Conservation (phyloP, 176 grass and related monocot species). For the Dactylis glomerata region DNA sequence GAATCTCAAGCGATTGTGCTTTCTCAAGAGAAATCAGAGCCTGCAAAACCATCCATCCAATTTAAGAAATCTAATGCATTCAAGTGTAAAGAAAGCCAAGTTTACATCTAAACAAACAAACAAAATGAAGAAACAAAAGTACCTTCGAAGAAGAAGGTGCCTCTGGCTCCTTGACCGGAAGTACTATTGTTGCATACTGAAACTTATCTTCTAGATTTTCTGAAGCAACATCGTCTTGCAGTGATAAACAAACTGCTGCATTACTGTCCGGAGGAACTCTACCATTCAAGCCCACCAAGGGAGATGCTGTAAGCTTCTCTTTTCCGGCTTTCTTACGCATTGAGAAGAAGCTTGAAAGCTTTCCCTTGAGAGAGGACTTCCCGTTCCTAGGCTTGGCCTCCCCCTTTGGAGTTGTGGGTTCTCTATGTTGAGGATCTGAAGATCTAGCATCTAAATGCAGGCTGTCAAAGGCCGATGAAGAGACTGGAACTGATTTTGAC, state of each 20-base stretch:
- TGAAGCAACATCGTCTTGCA: constrained; percentile 18
- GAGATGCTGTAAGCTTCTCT: constrained; percentile 48
- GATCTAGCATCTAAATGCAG: constrained; percentile 41
- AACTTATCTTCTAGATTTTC: constrained; percentile 25
- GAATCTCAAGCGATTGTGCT: constrained; percentile 41
- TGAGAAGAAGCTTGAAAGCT: constrained; percentile 78
- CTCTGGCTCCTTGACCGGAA: constrained; percentile 30
- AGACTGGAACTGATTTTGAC: constrained; percentile 81
- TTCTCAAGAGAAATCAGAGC: constrained; percentile 39
- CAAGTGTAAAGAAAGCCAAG: constrained; percentile 3
- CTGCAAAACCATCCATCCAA: constrained; percentile 38
- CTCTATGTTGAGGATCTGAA: constrained; percentile 43
- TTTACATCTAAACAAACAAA: constrained; percentile 11
- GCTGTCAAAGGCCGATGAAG: constrained; percentile 64
- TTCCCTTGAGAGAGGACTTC: constrained; percentile 79
- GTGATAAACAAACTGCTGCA: constrained; percentile 8
- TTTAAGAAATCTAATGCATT: neutral
- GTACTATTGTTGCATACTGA: constrained; percentile 12
- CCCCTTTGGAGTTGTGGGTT: constrained; percentile 31
- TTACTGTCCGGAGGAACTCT: neutral
- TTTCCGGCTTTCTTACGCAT: constrained; percentile 61
- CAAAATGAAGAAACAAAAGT: neutral
- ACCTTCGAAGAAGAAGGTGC: constrained; percentile 34
- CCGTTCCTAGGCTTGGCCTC: constrained; percentile 50
- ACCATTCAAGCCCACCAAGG: constrained; percentile 17